Evolutionary conservation across 768 basidiomycete species (phyloP), one percentile per base, ranked within the genome.

Genomic region (Macrolepiota dolichaula): DNA sequence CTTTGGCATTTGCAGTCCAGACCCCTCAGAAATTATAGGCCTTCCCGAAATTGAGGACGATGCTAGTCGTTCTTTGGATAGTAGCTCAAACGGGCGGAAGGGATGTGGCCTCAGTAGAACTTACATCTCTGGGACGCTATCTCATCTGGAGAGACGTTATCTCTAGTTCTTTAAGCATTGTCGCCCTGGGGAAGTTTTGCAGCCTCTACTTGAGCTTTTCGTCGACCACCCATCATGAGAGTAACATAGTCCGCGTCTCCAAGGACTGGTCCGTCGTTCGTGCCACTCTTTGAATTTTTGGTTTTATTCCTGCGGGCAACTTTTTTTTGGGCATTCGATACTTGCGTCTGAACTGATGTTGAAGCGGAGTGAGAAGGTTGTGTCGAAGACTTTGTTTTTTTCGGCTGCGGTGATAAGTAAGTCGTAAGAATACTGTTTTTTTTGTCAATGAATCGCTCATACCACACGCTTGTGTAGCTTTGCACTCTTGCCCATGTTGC

Each of bases 241-340:
- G 82, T 77, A 50, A 93, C 85, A 68, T 92, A 93, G 71, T 93
- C 91, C 32, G 87, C 90, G 19, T 82, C 89, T 19, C 88, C 89
- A 38, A 92, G 76, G 2, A 92, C 80, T 55, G 70, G 80, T 0
- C 73, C 78, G 13, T 72, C 78, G 19, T 67, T 65, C 19, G 66
- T 69, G 22, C 64, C 51, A 55, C 62, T 63, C 46, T 68, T 65
- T 40, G 51, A 59, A 57, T 68, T 75, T 6, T 57, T 47, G 13
- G 72, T 67, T 64, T 81, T 82, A 32, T 72, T 75, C 66, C 84
- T 85, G 55, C 84, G 65, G 4, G 69, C 76, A 1, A 80, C 79
- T 53, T 78, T 78, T 70, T 85, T 86, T 67, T 80, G 82, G 29
- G 81, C 77, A 5, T 65, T 66, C 62, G 81, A 76, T 2, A 71